Evolutionary conservation across 176 grass and related monocot species (phyloP).

Genomic region (Juncus inflexus): DNA sequence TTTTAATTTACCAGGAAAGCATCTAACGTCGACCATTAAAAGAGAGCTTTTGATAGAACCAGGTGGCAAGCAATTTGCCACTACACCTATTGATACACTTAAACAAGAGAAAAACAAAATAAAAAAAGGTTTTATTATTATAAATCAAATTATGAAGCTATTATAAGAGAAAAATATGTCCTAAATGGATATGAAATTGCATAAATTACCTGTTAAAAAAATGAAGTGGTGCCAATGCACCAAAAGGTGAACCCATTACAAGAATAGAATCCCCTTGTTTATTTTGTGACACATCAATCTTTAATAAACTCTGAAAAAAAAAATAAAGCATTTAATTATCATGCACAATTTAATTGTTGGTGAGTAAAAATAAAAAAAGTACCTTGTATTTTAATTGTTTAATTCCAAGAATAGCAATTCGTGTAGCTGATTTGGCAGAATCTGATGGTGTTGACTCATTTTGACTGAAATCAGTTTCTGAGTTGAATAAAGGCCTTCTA

Average conservation of each 20-base stretch:
- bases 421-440: constrained; percentile 57
- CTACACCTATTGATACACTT: constrained; percentile 72
- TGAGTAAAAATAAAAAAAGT: background rate
- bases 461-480: constrained; percentile 34
- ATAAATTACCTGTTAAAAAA: constrained; percentile 83
- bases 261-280: constrained; percentile 67
- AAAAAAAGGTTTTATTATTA: background rate
- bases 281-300: constrained; percentile 45
- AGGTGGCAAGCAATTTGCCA: constrained; percentile 76
- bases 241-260: constrained; percentile 82
- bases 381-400: constrained; percentile 43
- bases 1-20: constrained; percentile 70
- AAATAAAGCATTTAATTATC: constrained; percentile 12
- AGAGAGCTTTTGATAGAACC: constrained; percentile 42
- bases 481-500: constrained; percentile 39
- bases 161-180: background rate
- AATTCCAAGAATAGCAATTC: constrained; percentile 88
- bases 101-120: constrained; percentile 18
- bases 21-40: constrained; percentile 72
- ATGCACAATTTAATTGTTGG: constrained; percentile 29
- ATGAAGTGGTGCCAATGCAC: constrained; percentile 70
- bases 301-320: constrained; percentile 44
- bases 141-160: background rate
- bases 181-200: background rate
- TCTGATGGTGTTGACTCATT: constrained; percentile 34